These are phyloP conservation scores for Phytophthora ohioensis DNA, from an alignment of 352 stramenopile genomes.

Conservation along the genomic window DNA sequence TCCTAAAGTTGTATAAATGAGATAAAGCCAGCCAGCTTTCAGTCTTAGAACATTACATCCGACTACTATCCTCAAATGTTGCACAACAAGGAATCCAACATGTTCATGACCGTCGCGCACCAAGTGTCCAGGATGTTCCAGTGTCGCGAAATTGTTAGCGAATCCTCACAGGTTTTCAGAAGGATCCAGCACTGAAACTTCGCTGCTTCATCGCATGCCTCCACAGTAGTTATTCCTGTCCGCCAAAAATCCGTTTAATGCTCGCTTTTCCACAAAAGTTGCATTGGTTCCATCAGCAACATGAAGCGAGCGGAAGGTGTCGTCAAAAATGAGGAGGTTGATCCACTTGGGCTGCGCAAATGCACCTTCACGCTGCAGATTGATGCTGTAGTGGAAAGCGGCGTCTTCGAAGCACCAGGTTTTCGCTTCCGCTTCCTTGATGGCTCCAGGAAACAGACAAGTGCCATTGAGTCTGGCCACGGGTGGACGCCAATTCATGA, in stretches of 20 bases:
- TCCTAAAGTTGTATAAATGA: slow-evolving; percentile 1
- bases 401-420: slow-evolving; percentile 52
- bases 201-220: slow-evolving; percentile 10
- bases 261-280: slow-evolving; percentile 4
- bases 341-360: slow-evolving; percentile 39
- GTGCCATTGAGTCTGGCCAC: slow-evolving; percentile 35
- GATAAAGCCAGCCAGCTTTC: background rate
- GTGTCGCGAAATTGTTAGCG: background rate
- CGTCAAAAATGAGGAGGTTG: slow-evolving; percentile 19
- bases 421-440: slow-evolving; percentile 83
- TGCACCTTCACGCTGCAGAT: slow-evolving; percentile 74
- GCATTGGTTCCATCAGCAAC: background rate
- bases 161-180: background rate
- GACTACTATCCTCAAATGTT: background rate
- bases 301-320: slow-evolving; percentile 27
- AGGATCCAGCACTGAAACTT: background rate
- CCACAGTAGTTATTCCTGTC: slow-evolving; percentile 28
- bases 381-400: slow-evolving; percentile 53
- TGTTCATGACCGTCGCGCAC: slow-evolving; percentile 1
- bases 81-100: background rate
- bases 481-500: slow-evolving; percentile 44
- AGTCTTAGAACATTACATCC: background rate
- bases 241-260: slow-evolving; percentile 3
- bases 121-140: background rate
- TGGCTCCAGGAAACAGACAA: slow-evolving; percentile 64